Conservation (phyloP, 331 rosid genomes). For the Quercus tomentella region DNA sequence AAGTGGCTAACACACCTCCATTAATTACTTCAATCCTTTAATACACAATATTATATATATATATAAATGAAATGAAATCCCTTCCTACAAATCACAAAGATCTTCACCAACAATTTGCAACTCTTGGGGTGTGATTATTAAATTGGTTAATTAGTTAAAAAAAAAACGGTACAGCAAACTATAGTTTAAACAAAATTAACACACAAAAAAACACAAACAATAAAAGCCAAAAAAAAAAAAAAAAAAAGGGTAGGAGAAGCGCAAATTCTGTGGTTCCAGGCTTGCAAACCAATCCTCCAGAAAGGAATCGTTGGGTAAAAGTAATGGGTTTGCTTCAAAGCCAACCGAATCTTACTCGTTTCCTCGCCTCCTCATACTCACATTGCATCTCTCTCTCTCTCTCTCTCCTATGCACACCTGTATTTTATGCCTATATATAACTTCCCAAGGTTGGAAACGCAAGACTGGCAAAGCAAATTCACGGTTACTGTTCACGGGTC, state of each 20-base stretch:
- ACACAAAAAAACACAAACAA: constrained; percentile 3
- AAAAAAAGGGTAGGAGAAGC: constrained; percentile 2
- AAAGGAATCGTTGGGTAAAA: constrained; percentile 74
- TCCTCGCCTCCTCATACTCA: constrained; percentile 77
- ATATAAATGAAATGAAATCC: not conserved
- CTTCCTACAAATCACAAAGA: constrained; percentile 22
- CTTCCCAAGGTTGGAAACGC: constrained; percentile 60
- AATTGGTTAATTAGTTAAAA: not conserved
- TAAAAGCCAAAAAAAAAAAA: constrained; percentile 4
- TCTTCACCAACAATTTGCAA: constrained; percentile 16
- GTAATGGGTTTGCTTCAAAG: constrained; percentile 97
- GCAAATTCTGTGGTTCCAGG: constrained; percentile 74
- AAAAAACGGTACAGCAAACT: not conserved
- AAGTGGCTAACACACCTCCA: not conserved
- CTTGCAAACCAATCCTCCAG: constrained; percentile 89
- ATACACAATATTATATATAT: too few relatives aligned
- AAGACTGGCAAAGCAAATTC: constrained; percentile 44
- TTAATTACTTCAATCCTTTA: not conserved
- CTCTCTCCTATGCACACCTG: constrained; percentile 14
- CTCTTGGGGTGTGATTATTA: not conserved
- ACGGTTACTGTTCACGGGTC: constrained; percentile 45
- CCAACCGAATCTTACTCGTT: constrained; percentile 97
- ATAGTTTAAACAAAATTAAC: not conserved
- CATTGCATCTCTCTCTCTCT: constrained; percentile 49
- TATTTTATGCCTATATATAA: constrained; percentile 34